Base-by-base conservation (phyloP, 163 green algal species). In the Scenedesmus sp. region DNA sequence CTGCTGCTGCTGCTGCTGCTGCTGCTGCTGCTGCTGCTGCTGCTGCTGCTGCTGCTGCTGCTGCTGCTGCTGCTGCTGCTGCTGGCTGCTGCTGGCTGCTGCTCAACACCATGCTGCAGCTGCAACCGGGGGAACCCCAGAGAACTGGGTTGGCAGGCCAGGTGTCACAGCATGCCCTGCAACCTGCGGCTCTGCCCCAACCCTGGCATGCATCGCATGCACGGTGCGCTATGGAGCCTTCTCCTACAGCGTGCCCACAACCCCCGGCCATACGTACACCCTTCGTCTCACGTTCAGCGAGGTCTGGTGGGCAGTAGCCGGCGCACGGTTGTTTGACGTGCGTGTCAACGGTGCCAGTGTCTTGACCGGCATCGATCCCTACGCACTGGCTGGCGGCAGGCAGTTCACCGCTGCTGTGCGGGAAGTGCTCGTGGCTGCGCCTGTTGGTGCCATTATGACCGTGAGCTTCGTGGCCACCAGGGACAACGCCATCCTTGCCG, bases 251-350 rank as follows among this genome's bases (percentile, higher is more conserved):
- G 68, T 88, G 1, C 83, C 53, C 22, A 46, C 53, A 7, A 80
- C 83, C 4, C 49, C 83, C 15, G 56, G 56, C 83, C 51, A 42
- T 37, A 53, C 30, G 10, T 88, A 88, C 53, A 56, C 20, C 0
- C 35, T 88, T 16, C 35, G 83, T 1, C 26, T 88, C 35, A 88
- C 83, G 2, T 88, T 88, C 56, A 80, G n/a, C 35, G 83, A 88
- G 56, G 83, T 88, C 20, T 88, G 26, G n/a, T 88, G 35, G 20
- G 9, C 33, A 10, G 42, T 22, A 20, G 51, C 83, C n/a, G 83
- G 53, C 56, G 7, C 20, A 7, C 83, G 83, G 12, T 3, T 42
- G 37, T 59, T 88, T 22, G 42, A 81, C 40, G 83, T 88, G 56
- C 22, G 43, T 4, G 83, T 88, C 10, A 81, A 88, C 40, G 83